Evolutionary conservation across 495 filamentous ascomycete genomes (phyloP).

Genomic region (Podospora pseudocomata): DNA sequence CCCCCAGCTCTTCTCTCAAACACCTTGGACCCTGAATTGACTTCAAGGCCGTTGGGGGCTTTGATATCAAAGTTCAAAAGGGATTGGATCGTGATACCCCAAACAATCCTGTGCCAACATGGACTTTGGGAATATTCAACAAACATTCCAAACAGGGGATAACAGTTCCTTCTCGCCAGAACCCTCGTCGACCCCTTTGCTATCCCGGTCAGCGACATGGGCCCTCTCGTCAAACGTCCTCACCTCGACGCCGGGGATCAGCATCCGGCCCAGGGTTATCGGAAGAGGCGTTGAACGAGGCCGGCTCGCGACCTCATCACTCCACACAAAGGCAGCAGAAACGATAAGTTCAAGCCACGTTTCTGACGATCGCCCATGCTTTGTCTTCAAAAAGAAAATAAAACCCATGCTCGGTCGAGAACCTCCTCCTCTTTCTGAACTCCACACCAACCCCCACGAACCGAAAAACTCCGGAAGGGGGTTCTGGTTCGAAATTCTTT

Average conservation of each 20-base stretch:
- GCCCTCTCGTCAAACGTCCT: neutral
- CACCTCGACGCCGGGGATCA: slow-evolving; percentile 1
- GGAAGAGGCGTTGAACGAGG: neutral
- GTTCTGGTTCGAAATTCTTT: neutral
- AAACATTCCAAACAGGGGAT: neutral
- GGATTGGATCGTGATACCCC: neutral
- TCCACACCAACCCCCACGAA: neutral
- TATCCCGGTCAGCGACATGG: neutral
- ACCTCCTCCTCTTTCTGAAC: neutral
- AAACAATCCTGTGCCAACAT: neutral
- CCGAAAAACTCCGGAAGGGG: neutral
- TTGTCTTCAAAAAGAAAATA: neutral
- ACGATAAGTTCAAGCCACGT: neutral
- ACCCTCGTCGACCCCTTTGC: neutral
- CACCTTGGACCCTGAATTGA: slow-evolving; percentile 19
- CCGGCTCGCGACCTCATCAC: neutral
- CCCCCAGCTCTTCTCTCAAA: slow-evolving; percentile 13
- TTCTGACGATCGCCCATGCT: neutral
- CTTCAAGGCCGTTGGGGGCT: neutral
- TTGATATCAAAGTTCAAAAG: slow-evolving; percentile 7
- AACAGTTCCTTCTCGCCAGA: neutral
- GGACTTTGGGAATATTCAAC: neutral
- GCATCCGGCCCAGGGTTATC: slow-evolving; percentile 7
- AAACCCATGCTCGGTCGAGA: neutral
- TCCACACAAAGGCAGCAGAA: neutral